Base-by-base conservation (phyloP, 257 asterid genomes). In the Jacaranda mimosifolia region DNA sequence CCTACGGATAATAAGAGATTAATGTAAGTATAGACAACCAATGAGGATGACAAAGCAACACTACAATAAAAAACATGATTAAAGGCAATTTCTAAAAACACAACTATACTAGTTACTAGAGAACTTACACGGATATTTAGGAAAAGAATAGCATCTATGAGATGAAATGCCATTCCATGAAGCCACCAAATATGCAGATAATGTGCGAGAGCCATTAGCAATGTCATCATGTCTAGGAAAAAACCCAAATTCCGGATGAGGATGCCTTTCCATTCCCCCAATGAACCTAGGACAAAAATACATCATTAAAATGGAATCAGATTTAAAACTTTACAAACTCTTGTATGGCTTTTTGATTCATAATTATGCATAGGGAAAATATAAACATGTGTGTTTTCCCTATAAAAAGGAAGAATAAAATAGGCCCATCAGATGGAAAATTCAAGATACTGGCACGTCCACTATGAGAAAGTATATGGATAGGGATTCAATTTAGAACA, bases 151-250 rank as follows among this genome's bases (percentile, higher is more conserved):
- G 89, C 98, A 86, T 94, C 98, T 77, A 89, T 85, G 76, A 94
- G 97, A 82, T 94, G 97, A 87, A 94, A 91, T 45, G 97, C 94
- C 97, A 92, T 92, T 85, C 97, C 97, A 85, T 91, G 97, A 72
- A 94, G 97, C 97, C 97, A 94, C 97, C 98, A 94, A 69, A 94
- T 92, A 85, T 88, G 93, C 77, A 92, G 74, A 82, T 92, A 90
- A 84, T 94, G 98, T 45, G 91, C 96, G 51, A 94, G 86, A 65
- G 97, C 97, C 97, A 92, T 89, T 57, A 90, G 79, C 83, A 90
- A 85, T 19, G 96, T 94, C 98, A 94, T 92, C 90, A 91, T 83
- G 88, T 94, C 97, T 66, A 92, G 91, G 86, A 90, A 90, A 86
- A 92, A 94, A 14, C 97, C 97, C 80, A 90, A 79, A 77, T 94